Conservation (phyloP, 2,329 filamentous ascomycete species). For the Samsoniella hepiali region DNA sequence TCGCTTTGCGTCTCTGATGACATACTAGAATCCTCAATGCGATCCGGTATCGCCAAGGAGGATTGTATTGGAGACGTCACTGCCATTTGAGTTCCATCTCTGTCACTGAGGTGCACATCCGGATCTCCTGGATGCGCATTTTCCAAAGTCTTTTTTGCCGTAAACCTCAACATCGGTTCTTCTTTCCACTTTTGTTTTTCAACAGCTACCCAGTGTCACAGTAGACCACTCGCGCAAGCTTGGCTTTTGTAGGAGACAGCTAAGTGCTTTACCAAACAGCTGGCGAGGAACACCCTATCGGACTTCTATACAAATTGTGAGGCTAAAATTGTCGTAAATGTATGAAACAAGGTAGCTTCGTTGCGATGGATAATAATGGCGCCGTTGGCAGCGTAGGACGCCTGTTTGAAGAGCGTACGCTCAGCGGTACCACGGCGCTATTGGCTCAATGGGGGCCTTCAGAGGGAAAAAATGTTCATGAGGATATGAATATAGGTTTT, state of each 20-base stretch:
- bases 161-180: neutral
- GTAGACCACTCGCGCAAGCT: neutral
- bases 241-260: neutral
- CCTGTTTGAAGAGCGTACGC: neutral
- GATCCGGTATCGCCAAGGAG: neutral
- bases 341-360: neutral
- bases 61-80: neutral
- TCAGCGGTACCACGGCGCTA: neutral
- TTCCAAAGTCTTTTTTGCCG: neutral
- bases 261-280: neutral
- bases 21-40: constrained; percentile 21
- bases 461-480: neutral
- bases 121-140: neutral
- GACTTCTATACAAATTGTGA: neutral
- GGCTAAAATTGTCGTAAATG: neutral
- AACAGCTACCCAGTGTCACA: neutral
- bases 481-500: neutral
- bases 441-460: neutral
- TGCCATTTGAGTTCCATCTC: neutral
- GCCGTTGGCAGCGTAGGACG: neutral
- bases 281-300: neutral
- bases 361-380: no score
- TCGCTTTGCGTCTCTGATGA: constrained; percentile 43
- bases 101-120: neutral
- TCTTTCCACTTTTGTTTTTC: neutral